Conservation (phyloP, 805 yeast species). For the Metschnikowia corniflorae region DNA sequence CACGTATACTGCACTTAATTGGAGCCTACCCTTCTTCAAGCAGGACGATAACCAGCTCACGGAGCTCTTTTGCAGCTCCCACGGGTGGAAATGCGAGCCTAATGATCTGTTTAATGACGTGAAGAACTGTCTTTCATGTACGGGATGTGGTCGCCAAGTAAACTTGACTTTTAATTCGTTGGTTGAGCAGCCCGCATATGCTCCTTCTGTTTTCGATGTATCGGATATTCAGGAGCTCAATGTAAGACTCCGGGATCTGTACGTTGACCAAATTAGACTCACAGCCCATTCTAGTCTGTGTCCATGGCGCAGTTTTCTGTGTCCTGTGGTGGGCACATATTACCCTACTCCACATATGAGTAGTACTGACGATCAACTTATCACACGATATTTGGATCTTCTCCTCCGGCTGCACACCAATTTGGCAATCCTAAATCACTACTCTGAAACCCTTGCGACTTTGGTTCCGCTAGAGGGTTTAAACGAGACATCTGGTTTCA, state of each 20-base stretch:
- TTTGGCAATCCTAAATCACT: conserved; percentile 5
- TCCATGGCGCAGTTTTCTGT: conserved; percentile 35
- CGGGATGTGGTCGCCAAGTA: conserved; percentile 29
- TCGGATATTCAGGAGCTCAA: conserved; percentile 27
- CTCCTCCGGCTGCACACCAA: conserved; percentile 30
- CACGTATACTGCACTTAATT: conserved; percentile 44
- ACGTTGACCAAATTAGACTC: conserved; percentile 22
- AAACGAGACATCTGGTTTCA: conserved; percentile 13
- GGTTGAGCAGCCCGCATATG: conserved; percentile 12
- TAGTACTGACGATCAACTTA: conserved; percentile 27
- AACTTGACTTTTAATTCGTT: conserved; percentile 26
- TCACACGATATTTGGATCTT: conserved; percentile 26
- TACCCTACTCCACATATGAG: conserved; percentile 33
- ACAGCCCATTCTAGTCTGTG: conserved; percentile 31
- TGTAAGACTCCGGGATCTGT: conserved; percentile 21
- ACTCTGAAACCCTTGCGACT: conserved; percentile 1
- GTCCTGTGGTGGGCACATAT: conserved; percentile 32
- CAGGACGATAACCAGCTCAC: conserved; percentile 25
- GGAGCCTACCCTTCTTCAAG: conserved; percentile 36
- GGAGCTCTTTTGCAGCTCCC: conserved; percentile 47
- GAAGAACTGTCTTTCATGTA: conserved; percentile 33
- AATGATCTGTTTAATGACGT: conserved; percentile 20
- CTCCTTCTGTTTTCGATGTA: conserved; percentile 13
- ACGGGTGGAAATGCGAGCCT: conserved; percentile 52
- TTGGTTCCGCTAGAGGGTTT: conserved; percentile 2